These are phyloP conservation scores for Anethum foeniculum DNA, from an alignment of 140 eudicot species.

Conservation along the genomic window DNA sequence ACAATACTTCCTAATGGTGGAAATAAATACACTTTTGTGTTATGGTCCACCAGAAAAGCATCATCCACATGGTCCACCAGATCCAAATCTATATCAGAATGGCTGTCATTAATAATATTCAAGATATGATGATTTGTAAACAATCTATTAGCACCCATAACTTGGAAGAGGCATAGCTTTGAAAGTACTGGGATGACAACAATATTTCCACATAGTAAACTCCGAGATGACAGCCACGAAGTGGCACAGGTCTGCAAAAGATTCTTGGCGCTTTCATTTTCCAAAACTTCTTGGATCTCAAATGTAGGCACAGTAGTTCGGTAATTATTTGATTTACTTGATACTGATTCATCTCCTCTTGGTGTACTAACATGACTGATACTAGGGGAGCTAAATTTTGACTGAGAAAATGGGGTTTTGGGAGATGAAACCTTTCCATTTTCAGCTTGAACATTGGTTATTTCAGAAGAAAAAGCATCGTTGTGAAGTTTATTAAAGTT, in stretches of 20 bases:
- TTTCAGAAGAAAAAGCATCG: conserved; percentile 13
- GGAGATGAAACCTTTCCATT: conserved; percentile 58
- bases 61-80: conserved; percentile 18
- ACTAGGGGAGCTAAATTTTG: conserved; percentile 48
- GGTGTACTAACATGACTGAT: conserved; percentile 36
- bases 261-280: conserved; percentile 53
- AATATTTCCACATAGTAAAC: conserved; percentile 56
- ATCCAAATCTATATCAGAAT: conserved; percentile 19
- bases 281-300: conserved; percentile 43
- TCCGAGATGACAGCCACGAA: conserved; percentile 54
- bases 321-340: conserved; percentile 12
- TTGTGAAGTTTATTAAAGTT: conserved; percentile 18
- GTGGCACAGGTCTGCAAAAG: conserved; percentile 59
- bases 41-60: conserved; percentile 42
- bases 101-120: conserved; percentile 15
- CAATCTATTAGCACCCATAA: conserved; percentile 37
- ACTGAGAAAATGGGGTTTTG: conserved; percentile 49
- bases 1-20: conserved; percentile 19
- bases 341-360: conserved; percentile 26
- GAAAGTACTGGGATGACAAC: conserved; percentile 64
- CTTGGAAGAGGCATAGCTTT: conserved; percentile 54
- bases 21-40: conserved; percentile 50
- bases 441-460: conserved; percentile 19
- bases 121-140: conserved; percentile 20
- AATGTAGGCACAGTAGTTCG: conserved; percentile 21